Evolutionary conservation across 1,284 basidiomycete species (phyloP).

Genomic region (Melampsora larici-populina): DNA sequence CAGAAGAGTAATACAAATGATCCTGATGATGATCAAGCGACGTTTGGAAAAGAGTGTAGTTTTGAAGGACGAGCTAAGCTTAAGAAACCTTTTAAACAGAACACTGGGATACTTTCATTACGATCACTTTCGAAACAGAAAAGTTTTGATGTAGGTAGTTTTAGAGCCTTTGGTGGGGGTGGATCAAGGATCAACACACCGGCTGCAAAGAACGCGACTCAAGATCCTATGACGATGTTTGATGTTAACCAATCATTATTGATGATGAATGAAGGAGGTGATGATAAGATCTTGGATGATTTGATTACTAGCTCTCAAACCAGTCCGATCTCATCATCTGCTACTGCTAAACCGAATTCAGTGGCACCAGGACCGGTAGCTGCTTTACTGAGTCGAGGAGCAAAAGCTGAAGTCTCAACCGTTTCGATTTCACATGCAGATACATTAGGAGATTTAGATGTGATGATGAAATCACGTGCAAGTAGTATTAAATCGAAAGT

Average conservation of each 20-base stretch:
- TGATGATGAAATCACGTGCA: background rate
- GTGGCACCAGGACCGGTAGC: constrained; percentile 5
- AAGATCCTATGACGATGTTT: constrained; percentile 8
- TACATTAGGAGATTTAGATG: background rate
- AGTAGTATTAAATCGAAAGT: background rate
- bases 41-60: background rate
- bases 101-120: background rate
- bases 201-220: background rate
- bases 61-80: background rate
- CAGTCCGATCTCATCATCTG: background rate
- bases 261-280: background rate
- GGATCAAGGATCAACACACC: background rate
- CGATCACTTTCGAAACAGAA: constrained; percentile 3
- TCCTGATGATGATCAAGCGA: background rate
- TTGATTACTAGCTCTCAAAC: background rate
- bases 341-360: background rate
- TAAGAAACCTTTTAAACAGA: background rate
- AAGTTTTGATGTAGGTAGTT: constrained; percentile 10
- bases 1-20: background rate
- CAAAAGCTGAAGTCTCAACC: background rate
- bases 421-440: background rate
- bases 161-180: background rate
- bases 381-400: background rate
- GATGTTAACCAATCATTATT: background rate
- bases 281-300: constrained; percentile 4